phyloP scores from a whole-genome alignment of 805 yeast species.

The Metschnikowia arizonensis region DNA sequence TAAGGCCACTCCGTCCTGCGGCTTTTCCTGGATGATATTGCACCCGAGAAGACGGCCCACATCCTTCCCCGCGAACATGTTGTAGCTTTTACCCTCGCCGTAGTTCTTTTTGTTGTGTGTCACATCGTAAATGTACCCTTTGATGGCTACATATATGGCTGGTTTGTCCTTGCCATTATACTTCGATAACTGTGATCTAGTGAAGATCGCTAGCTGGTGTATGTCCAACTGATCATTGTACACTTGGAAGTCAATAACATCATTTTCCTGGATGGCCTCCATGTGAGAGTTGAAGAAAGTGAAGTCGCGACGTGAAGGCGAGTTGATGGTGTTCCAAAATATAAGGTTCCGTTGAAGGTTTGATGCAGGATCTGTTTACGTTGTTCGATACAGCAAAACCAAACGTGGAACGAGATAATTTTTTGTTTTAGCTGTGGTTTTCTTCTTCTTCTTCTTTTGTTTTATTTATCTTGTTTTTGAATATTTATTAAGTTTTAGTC shows the following conservation, averaged over 20 bases:
- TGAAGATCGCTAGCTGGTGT: slow-evolving; percentile 28
- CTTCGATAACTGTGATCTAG: slow-evolving; percentile 29
- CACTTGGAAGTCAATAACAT: slow-evolving; percentile 22
- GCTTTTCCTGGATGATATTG: slow-evolving; percentile 37
- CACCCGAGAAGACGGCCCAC: slow-evolving; percentile 74
- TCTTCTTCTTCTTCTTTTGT: no score
- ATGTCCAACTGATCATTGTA: slow-evolving; percentile 32
- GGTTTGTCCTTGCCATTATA: slow-evolving; percentile 31
- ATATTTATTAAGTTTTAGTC: no score
- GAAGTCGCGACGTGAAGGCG: not conserved
- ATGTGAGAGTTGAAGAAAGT: not conserved
- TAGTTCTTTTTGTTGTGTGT: slow-evolving; percentile 60
- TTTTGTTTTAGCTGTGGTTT: no score
- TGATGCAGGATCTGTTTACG: not conserved
- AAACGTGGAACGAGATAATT: no score
- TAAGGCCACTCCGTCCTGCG: slow-evolving; percentile 26
- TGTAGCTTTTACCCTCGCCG: slow-evolving; percentile 75
- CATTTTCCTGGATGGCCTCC: not conserved
- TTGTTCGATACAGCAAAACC: no score
- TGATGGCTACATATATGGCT: slow-evolving; percentile 65
- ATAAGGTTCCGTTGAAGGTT: not conserved
- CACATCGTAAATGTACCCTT: slow-evolving; percentile 78
- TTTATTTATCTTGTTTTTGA: no score
- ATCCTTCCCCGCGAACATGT: slow-evolving; percentile 70
- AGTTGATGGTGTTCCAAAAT: not conserved